These are phyloP conservation scores for Bothriochloa decipiens DNA, from an alignment of 176 grass and related monocot genomes.

Conservation along the genomic window DNA sequence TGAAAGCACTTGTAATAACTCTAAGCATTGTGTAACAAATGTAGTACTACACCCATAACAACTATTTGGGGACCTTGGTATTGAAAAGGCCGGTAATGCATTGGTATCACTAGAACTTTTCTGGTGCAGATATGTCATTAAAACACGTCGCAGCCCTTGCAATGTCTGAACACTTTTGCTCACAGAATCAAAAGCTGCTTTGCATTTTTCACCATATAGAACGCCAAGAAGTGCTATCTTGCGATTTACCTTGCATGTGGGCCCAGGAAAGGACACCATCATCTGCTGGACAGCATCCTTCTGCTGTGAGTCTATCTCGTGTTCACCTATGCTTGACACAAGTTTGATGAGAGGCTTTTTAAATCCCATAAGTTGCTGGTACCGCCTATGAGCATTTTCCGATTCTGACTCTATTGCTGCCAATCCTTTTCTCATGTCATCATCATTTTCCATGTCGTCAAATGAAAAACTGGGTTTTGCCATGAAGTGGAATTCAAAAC, in stretches of 20 bases:
- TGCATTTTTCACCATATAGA: constrained; percentile 98
- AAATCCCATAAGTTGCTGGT: constrained; percentile 96
- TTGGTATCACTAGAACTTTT: constrained; percentile 68
- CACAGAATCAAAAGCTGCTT: constrained; percentile 98
- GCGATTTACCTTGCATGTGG: constrained; percentile 93
- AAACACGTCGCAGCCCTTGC: constrained; percentile 83
- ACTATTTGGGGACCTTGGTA: constrained; percentile 82
- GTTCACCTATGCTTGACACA: constrained; percentile 96
- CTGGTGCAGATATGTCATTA: constrained; percentile 89
- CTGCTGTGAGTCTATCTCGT: constrained; percentile 93
- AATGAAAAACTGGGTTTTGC: constrained; percentile 97
- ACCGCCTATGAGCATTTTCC: constrained; percentile 97
- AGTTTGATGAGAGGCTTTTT: constrained; percentile 97
- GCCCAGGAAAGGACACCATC: constrained; percentile 98
- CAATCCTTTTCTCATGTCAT: constrained; percentile 98
- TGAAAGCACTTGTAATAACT: constrained; percentile 90
- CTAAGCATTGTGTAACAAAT: constrained; percentile 90
- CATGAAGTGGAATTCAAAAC: constrained; percentile 99
- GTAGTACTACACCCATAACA: constrained; percentile 93
- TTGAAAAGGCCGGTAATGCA: constrained; percentile 56
- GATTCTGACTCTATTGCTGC: constrained; percentile 94
- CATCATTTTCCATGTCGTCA: constrained; percentile 99
- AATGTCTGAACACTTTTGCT: constrained; percentile 97
- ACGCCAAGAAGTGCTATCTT: constrained; percentile 98
- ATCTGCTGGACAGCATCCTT: constrained; percentile 99